Base-by-base conservation (phyloP, 768 basidiomycete species). In the Suillus occidentalis region DNA sequence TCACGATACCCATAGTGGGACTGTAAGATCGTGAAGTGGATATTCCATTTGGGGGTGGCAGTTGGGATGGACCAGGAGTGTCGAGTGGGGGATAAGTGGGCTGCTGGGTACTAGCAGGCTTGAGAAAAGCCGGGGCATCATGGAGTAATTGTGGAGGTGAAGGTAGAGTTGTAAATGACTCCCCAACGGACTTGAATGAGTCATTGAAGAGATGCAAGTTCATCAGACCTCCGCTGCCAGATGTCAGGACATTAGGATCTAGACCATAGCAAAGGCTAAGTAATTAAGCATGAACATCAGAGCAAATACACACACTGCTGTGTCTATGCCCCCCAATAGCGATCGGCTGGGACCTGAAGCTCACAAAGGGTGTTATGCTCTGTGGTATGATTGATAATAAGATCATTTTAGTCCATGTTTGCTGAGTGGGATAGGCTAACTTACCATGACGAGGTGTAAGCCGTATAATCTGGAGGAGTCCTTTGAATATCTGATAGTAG, bases 21-120 rank as follows among this genome's bases (percentile, higher is more conserved):
- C 70, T 74, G 72, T 88, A 89, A 18, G 83, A 79, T 62, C 86
- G 86, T 16, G 85, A 83, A 16, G 85, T 82, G 25, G 86, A 83
- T 53, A 89, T 76, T 37, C 86, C 85, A 72, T 87, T 85, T 61
- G 84, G 82, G 45, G 86, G 82, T 22, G 83, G 75, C 40, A 76
- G 59, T 61, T 71, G 76, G 69, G 81, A 71, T 55, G 75, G 68
- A 56, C 69, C 72, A 6, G 72, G 70, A 20, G 75, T 72, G 56
- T 80, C 79, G 37, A 77, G 72, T 31, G 74, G 69, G 39, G 81
- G 81, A 67, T 83, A 71, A 13, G 83, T 74, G 6, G 85, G 79
- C 69, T 86, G 85, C 20, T 81, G 84, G 63, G 82, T 82, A 18
- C 76, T 69, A 18, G 80, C 70, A 36, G 82, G 80, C 65, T 77